Conservation (phyloP, 805 yeast species). For the Candida sanyiensis region DNA sequence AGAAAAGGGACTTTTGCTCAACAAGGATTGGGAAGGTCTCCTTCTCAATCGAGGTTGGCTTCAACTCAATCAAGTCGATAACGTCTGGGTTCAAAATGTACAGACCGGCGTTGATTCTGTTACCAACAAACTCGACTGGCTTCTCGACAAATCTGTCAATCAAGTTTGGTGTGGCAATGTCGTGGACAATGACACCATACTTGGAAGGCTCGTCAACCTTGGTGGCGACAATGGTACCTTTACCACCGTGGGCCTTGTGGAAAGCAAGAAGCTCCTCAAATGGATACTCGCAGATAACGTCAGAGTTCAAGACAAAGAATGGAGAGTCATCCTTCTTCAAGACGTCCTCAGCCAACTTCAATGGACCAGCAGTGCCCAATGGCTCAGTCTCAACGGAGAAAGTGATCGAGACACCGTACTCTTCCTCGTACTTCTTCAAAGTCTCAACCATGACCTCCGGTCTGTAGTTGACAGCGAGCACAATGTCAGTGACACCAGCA, state of each 20-base stretch:
- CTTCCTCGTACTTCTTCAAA: conserved; percentile 87
- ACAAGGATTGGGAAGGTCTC: conserved; percentile 98
- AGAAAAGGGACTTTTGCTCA: conserved; percentile 80
- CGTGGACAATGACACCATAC: conserved; percentile 99
- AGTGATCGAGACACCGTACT: conserved; percentile 90
- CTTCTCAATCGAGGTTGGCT: conserved; percentile 98
- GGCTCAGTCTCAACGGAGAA: conserved; percentile 99
- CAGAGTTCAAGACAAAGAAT: conserved; percentile 96
- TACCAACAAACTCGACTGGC: conserved; percentile 99
- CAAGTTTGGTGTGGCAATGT: conserved; percentile 89
- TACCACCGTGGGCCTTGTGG: conserved; percentile 95
- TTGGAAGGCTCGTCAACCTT: conserved; percentile 99
- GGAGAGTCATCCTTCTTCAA: conserved; percentile 94
- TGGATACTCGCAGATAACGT: conserved; percentile 98
- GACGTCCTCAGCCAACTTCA: conserved; percentile 91
- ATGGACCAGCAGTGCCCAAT: conserved; percentile 98
- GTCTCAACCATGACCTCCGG: conserved; percentile 99
- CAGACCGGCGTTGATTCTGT: conserved; percentile 99
- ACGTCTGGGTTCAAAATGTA: conserved; percentile 97
- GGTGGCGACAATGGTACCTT: conserved; percentile 98
- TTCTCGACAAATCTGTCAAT: conserved; percentile 98
- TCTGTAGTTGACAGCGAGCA: conserved; percentile 97
- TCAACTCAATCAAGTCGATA: conserved; percentile 91
- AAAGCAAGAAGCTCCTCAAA: conserved; percentile 85
- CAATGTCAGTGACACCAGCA: conserved; percentile 99